A percentile compares a stretch with the other conserved stretches of the same genome.
Conservation (phyloP, 495 filamentous ascomycete species). For the Halenospora varia region DNA sequence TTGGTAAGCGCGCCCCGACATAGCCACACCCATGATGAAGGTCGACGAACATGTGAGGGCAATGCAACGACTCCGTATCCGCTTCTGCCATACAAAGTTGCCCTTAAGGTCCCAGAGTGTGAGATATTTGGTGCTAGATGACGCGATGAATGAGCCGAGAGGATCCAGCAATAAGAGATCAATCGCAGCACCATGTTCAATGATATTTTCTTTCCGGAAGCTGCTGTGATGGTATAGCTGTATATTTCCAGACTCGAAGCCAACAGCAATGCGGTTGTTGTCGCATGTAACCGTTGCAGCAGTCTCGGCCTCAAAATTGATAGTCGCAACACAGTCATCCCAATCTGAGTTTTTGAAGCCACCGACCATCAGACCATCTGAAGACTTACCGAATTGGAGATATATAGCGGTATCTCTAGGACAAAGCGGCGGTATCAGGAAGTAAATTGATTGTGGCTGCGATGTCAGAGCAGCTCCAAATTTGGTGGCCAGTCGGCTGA, state of each 20-base stretch:
- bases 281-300: not conserved
- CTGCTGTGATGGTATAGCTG: not conserved
- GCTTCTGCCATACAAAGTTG: no score
- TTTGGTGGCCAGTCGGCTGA: slow-evolving; percentile 36
- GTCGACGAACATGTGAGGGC: no score
- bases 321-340: slow-evolving; percentile 25
- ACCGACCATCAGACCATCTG: slow-evolving; percentile 6
- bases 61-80: no score
- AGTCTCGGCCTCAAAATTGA: not conserved
- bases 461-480: slow-evolving; percentile 28
- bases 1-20: no score
- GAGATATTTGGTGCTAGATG: no score
- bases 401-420: slow-evolving; percentile 25
- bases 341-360: slow-evolving; percentile 20
- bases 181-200: not conserved
- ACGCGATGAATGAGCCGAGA: no score
- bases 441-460: slow-evolving; percentile 33
- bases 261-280: slow-evolving; percentile 5
- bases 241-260: not conserved
- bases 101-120: no score
- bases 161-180: no score
- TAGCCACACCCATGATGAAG: no score
- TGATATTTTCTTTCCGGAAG: not conserved
- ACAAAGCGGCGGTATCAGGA: slow-evolving; percentile 34
- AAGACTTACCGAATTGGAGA: slow-evolving; percentile 13